These are phyloP conservation scores for Boechera stricta DNA, from an alignment of 345 rosid genomes.

Conservation along the genomic window DNA sequence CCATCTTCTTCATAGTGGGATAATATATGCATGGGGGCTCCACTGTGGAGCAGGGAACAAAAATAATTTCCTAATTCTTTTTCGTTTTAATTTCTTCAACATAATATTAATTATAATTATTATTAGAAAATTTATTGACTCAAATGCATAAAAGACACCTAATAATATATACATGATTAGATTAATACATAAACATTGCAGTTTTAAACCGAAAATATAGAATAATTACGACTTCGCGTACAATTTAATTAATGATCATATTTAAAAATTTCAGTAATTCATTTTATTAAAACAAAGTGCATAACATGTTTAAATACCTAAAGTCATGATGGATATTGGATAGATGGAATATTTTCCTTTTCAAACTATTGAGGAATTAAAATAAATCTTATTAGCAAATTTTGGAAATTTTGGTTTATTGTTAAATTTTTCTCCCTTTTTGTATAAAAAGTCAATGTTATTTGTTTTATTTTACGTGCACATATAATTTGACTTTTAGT, in stretches of 20 bases:
- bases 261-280: neutral
- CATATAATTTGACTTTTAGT: conserved; percentile 32
- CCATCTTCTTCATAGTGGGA: neutral
- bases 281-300: conserved; percentile 2
- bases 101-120: neutral
- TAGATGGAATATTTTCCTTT: neutral
- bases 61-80: no score
- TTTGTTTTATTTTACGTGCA: conserved; percentile 4
- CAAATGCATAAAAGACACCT: no score
- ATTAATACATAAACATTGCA: neutral
- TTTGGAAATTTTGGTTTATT: neutral
- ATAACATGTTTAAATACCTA: neutral
- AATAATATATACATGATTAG: neutral
- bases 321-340: neutral
- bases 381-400: neutral
- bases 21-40: neutral
- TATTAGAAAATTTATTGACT: no score
- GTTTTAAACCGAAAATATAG: neutral
- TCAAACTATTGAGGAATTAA: neutral
- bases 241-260: neutral
- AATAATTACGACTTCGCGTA: neutral
- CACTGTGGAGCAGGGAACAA: neutral
- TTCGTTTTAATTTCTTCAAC: no score
- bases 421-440: conserved; percentile 3
- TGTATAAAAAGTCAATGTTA: conserved; percentile 18